phyloP scores from a whole-genome alignment of 306 rosid genomes.

The Fagus sylvatica region DNA sequence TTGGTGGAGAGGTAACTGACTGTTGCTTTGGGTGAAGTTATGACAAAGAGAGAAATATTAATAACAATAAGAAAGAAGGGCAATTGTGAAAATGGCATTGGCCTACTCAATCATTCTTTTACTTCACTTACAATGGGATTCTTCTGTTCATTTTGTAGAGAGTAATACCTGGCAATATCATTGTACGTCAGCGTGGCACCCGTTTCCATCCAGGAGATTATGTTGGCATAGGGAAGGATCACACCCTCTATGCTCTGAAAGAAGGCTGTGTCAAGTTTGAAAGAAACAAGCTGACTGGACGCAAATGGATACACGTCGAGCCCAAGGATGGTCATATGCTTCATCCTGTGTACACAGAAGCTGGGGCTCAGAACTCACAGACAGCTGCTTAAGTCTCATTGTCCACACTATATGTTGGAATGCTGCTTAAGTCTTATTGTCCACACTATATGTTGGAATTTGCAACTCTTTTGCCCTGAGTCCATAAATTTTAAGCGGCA shows the following conservation, averaged over 20 bases:
- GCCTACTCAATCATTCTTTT: not conserved
- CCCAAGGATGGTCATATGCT: slow-evolving; percentile 89
- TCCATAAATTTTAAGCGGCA: not conserved
- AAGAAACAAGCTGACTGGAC: slow-evolving; percentile 67
- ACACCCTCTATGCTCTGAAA: slow-evolving; percentile 79
- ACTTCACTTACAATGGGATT: not conserved
- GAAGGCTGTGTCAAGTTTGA: slow-evolving; percentile 87
- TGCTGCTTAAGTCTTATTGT: slow-evolving; percentile 27
- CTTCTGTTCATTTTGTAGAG: slow-evolving; percentile 44
- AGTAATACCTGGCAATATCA: slow-evolving; percentile 90
- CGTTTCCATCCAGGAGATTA: slow-evolving; percentile 94
- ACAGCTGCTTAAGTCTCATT: slow-evolving; percentile 30
- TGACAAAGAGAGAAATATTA: not conserved
- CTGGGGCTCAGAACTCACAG: slow-evolving; percentile 36
- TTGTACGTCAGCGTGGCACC: slow-evolving; percentile 84
- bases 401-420: not conserved
- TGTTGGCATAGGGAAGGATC: slow-evolving; percentile 84
- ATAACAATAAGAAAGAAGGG: not conserved
- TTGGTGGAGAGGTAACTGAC: slow-evolving; percentile 84
- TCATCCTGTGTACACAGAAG: slow-evolving; percentile 66
- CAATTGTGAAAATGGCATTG: not conserved
- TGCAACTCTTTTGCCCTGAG: not conserved
- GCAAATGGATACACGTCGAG: slow-evolving; percentile 81
- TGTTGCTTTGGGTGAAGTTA: slow-evolving; percentile 3
- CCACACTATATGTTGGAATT: slow-evolving; percentile 7